Evolutionary conservation across 805 yeast genomes (phyloP).

Genomic region (Blastobotrys peoriensis): DNA sequence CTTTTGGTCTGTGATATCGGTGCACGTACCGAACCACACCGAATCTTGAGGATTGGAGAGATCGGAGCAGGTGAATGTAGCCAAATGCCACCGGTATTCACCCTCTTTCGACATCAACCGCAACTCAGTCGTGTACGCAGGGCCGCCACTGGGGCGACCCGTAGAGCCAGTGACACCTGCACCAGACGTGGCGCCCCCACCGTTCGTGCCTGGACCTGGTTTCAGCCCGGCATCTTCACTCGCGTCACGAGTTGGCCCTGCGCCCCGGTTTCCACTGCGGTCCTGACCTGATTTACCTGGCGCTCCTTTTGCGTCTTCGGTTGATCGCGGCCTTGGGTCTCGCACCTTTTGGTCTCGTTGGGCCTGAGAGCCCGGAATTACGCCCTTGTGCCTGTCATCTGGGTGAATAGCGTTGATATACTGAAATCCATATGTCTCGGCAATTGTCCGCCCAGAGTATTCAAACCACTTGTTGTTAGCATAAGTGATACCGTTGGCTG

Average conservation of each 20-base stretch:
- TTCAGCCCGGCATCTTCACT: conserved; percentile 5
- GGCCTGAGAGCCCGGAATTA: conserved; percentile 12
- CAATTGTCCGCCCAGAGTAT: conserved; percentile 25
- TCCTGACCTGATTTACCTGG: no score
- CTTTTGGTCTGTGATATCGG: conserved; percentile 32
- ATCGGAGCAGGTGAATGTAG: conserved; percentile 23
- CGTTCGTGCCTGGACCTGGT: conserved; percentile 10
- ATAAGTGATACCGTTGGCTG: conserved; percentile 25
- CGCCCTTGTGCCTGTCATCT: conserved; percentile 25
- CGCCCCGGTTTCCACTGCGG: no score
- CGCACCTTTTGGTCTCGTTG: no score
- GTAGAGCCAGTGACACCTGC: conserved; percentile 11
- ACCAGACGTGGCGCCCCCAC: conserved; percentile 7
- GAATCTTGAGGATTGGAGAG: conserved; percentile 9
- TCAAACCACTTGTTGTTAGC: conserved; percentile 30
- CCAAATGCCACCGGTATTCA: conserved; percentile 30
- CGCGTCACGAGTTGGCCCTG: conserved; percentile 4
- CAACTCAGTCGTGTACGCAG: conserved; percentile 21
- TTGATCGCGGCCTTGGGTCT: no score
- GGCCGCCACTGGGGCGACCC: neutral
- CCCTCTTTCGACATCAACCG: conserved; percentile 22
- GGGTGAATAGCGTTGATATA: conserved; percentile 28
- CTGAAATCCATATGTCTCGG: conserved; percentile 24
- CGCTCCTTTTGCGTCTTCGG: no score
- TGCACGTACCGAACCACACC: conserved; percentile 31